phyloP scores from a whole-genome alignment of 768 basidiomycete genomes.

The Rhizopogon rudus region DNA sequence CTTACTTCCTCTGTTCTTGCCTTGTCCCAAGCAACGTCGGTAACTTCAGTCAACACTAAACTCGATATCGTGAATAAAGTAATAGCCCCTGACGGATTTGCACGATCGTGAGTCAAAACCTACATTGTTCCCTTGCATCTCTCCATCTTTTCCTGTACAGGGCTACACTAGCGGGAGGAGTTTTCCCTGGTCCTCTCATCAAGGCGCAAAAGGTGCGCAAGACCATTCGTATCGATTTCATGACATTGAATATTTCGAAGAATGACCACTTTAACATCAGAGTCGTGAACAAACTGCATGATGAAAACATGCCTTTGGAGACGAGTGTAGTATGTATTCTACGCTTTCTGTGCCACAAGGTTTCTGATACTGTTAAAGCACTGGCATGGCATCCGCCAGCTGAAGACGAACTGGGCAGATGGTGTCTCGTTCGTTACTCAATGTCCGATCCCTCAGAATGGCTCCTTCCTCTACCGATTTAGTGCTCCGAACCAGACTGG shows the following conservation, averaged over 20 bases:
- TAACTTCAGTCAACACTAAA: conserved; percentile 12
- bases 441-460: conserved; percentile 37
- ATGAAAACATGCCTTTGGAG: conserved; percentile 27
- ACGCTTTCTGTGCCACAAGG: neutral
- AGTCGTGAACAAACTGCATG: conserved; percentile 28
- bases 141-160: conserved; percentile 15
- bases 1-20: neutral
- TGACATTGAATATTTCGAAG: conserved; percentile 9
- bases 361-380: conserved; percentile 13
- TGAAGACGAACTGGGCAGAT: conserved; percentile 29
- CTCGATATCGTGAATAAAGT: conserved; percentile 37
- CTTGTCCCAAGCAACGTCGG: conserved; percentile 13
- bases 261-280: conserved; percentile 31
- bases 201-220: conserved; percentile 32
- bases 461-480: conserved; percentile 39
- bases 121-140: neutral
- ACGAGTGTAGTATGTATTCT: conserved; percentile 30
- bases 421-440: conserved; percentile 41
- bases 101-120: conserved; percentile 25
- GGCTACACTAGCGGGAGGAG: conserved; percentile 40
- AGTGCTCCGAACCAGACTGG: conserved; percentile 33
- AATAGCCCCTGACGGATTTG: conserved; percentile 48
- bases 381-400: conserved; percentile 32
- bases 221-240: neutral
- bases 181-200: conserved; percentile 46